Base-by-base conservation (phyloP, 2,329 filamentous ascomycete genomes). In the Aschersonia sp. region DNA sequence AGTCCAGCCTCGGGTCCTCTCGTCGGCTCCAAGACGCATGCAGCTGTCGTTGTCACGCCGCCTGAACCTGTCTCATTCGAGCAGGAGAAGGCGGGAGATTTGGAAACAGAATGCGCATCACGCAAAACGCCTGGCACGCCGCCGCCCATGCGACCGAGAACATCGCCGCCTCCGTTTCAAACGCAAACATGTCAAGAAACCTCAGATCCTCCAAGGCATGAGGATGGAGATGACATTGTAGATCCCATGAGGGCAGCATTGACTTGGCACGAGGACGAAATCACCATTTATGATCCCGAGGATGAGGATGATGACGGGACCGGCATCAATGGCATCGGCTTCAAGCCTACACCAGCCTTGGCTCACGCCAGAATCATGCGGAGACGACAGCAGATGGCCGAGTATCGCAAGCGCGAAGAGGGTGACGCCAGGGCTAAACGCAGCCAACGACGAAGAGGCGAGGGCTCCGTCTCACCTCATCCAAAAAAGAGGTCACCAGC, bases 181-280 rank as follows among this genome's bases (percentile, higher is more conserved):
- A 20, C 20, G 20, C 20, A 20, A 20, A 20, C 20, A 20, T 20
- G 20, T 20, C 5, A 38, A 32, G 38, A 31, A 9, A 28, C 28
- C 6, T 10, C 30, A 9, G 7, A 20, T 30, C 51, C 7, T 50
- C 55, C 20, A 50, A 49, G 29, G 58, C 56, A 52, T n/a, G 57
- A 55, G 31, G 52, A 52, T 12, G 62, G 66, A 6, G 60, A 65
- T 6, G 66, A 64, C 9, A 55, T 76, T 31, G 62, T 69, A 47
- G 76, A 79, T 48, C 74, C 75, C 0, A 58, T 79, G 7, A 70
- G 77, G 38, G 77, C 78, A 5, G 71, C 77, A 3, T 65, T 82
- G 47, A 83, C 80, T 2, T 84, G 80, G 80, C 78, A 78, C 55
- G 77, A 82, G 53, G 74, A 82, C 54, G 80, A 83, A 57, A 83